Conservation (phyloP, 805 yeast species). For the Candida insectalens region DNA sequence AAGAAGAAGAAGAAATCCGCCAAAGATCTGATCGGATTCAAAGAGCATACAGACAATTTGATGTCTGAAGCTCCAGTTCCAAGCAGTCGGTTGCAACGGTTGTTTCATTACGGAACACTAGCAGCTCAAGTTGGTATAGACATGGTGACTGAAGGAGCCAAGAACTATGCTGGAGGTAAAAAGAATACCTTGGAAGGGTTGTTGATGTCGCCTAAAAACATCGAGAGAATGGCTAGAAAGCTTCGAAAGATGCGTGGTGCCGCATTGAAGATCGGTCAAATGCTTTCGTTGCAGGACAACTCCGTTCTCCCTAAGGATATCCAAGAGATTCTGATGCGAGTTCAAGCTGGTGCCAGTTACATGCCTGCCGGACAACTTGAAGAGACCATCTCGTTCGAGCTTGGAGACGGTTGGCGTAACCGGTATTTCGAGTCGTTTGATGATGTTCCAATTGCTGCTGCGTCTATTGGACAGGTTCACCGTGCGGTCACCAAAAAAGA, state of each 20-base stretch:
- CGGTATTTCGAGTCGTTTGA: conserved; percentile 63
- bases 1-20: too few species aligned
- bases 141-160: conserved; percentile 68
- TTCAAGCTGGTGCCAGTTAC: conserved; percentile 91
- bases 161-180: conserved; percentile 45
- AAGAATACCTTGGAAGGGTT: conserved; percentile 43
- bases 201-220: conserved; percentile 70
- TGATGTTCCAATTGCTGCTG: conserved; percentile 91
- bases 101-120: conserved; percentile 85
- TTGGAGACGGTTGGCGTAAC: conserved; percentile 73
- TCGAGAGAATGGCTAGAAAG: conserved; percentile 80
- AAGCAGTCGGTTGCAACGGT: conserved; percentile 72
- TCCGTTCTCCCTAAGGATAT: conserved; percentile 77
- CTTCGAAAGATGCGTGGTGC: conserved; percentile 98
- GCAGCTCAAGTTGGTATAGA: conserved; percentile 90
- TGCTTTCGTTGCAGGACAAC: conserved; percentile 90
- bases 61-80: conserved; percentile 62
- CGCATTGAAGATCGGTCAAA: conserved; percentile 93
- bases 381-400: conserved; percentile 56
- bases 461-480: conserved; percentile 96
- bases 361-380: conserved; percentile 93
- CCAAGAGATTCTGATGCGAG: conserved; percentile 68
- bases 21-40: too few species aligned
- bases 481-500: conserved; percentile 55
- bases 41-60: too few species aligned